These are phyloP conservation scores for Rhizophora mangle DNA, from an alignment of 345 rosid species.

Conservation along the genomic window DNA sequence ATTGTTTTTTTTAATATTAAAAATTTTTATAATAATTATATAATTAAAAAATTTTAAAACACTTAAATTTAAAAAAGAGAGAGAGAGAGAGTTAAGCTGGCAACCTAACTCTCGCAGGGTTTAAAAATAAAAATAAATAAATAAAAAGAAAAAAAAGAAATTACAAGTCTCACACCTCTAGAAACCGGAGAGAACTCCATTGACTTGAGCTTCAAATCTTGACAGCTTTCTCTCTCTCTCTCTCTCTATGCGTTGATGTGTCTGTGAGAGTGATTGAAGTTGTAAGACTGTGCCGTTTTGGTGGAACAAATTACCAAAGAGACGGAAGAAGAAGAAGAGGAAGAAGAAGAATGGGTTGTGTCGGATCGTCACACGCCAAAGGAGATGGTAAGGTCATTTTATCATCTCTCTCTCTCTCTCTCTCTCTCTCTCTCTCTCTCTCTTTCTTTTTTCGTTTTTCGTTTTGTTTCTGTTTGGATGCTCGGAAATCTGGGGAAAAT, in stretches of 20 bases:
- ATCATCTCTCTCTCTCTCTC: neutral
- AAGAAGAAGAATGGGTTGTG: slow-evolving; percentile 59
- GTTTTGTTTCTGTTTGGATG: slow-evolving; percentile 4
- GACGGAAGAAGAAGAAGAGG: neutral
- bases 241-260: neutral
- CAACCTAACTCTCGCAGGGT: too few species aligned
- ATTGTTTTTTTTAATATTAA: too few species aligned
- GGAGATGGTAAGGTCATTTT: slow-evolving; percentile 45
- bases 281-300: neutral
- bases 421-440: neutral
- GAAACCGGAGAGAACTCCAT: slow-evolving; percentile 12
- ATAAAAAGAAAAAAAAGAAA: neutral
- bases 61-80: too few species aligned
- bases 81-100: too few species aligned
- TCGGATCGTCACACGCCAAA: slow-evolving; percentile 67
- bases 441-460: too few species aligned
- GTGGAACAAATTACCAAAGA: neutral
- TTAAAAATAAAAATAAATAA: too few species aligned
- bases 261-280: neutral
- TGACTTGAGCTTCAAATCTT: slow-evolving; percentile 20
- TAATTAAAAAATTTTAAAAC: too few species aligned
- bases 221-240: neutral
- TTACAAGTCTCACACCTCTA: neutral
- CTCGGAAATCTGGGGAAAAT: neutral
- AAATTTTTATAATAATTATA: too few species aligned